phyloP scores from a whole-genome alignment of 768 basidiomycete genomes.

The Leccinum longicurvipes region DNA sequence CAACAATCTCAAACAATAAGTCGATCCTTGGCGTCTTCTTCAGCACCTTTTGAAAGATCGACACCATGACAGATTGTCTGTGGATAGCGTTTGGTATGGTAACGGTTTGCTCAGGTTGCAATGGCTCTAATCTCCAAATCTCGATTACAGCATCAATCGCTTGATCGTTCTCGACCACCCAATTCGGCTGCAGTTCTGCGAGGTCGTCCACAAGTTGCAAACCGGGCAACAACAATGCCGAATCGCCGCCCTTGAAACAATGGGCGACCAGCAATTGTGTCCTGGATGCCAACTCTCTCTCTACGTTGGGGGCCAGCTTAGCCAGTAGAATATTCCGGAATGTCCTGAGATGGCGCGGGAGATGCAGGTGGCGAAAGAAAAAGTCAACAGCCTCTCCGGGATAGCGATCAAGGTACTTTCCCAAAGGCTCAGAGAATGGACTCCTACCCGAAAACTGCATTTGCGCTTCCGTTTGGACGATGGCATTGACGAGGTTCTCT shows the following conservation, averaged over 20 bases:
- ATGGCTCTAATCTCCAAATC: slow-evolving; percentile 61
- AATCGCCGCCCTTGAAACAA: slow-evolving; percentile 50
- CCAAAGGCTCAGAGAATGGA: slow-evolving; percentile 91
- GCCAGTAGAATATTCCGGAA: slow-evolving; percentile 80
- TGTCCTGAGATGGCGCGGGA: slow-evolving; percentile 78
- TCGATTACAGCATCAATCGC: slow-evolving; percentile 69
- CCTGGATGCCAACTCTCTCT: slow-evolving; percentile 62
- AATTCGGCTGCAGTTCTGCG: slow-evolving; percentile 57
- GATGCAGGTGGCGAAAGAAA: slow-evolving; percentile 75
- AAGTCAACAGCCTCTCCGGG: slow-evolving; percentile 81
- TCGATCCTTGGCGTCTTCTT: slow-evolving; percentile 76
- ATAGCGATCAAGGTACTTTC: slow-evolving; percentile 89
- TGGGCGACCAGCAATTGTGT: slow-evolving; percentile 50
- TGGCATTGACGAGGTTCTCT: slow-evolving; percentile 77
- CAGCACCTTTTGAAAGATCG: slow-evolving; percentile 74
- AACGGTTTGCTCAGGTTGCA: slow-evolving; percentile 42
- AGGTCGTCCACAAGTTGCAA: slow-evolving; percentile 79
- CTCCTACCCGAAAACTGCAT: slow-evolving; percentile 88
- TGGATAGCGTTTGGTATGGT: slow-evolving; percentile 50
- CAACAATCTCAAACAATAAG: slow-evolving; percentile 83
- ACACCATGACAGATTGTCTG: slow-evolving; percentile 62
- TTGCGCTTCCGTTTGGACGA: slow-evolving; percentile 89
- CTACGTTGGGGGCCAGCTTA: slow-evolving; percentile 70
- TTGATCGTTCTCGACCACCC: slow-evolving; percentile 66
- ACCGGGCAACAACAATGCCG: slow-evolving; percentile 58